phyloP scores from a whole-genome alignment of 169 alveolate genomes.

The Cystoisospora suis region DNA sequence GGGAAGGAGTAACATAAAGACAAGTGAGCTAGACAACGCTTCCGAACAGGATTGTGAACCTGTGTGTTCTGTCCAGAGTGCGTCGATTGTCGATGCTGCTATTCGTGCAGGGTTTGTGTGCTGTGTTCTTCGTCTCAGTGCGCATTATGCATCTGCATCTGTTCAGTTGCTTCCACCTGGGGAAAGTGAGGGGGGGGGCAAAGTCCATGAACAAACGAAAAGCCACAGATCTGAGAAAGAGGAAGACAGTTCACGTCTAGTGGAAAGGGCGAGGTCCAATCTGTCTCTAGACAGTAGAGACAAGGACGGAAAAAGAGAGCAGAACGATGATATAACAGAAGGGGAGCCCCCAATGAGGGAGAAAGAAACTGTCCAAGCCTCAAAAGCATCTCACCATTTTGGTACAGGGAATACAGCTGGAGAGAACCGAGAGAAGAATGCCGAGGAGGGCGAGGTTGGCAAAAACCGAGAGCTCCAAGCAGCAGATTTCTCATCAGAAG shows the following conservation, averaged over 20 bases:
- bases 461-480: not conserved
- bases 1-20: not conserved
- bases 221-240: not conserved
- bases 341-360: not conserved
- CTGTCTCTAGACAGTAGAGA: too few species aligned
- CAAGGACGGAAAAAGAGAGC: too few species aligned
- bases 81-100: not conserved
- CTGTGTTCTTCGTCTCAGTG: conserved; percentile 1
- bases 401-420: not conserved
- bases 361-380: not conserved
- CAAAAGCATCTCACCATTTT: not conserved
- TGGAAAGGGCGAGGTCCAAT: not conserved
- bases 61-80: not conserved
- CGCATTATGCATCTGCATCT: not conserved
- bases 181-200: not conserved
- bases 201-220: not conserved
- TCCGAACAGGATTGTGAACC: not conserved
- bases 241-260: not conserved
- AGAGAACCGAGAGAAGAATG: not conserved
- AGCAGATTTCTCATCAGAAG: too few species aligned
- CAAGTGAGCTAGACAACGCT: not conserved
- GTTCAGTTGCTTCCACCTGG: too few species aligned
- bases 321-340: too few species aligned
- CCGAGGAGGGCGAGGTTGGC: not conserved
- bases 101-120: conserved; percentile 2